Evolutionary conservation across 2,329 filamentous ascomycete species (phyloP), one percentile per base, ranked within the genome.

Genomic region (Eutypa lata): DNA sequence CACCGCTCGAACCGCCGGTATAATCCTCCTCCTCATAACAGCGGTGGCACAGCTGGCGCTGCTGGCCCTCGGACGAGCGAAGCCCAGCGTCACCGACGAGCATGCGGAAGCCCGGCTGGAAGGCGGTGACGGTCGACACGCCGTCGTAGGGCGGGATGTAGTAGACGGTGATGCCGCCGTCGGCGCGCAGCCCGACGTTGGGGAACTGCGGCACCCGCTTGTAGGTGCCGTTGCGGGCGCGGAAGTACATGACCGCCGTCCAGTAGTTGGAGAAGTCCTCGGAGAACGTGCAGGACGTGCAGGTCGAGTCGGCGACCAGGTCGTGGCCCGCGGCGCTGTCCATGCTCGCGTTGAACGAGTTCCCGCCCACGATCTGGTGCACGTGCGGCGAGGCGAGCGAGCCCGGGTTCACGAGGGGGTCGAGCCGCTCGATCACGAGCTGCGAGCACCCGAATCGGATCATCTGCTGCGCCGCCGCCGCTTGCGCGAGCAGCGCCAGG

Each of bases 91-190:
- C 70, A 33, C 74, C 74, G 2, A 72, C 70, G 11, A 77, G 69
- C 74, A 77, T 76, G 53, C 75, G 73, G 66, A 77, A 77, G 2
- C 75, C 72, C 13, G 67, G 67, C 57, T 68, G 70, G 63, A 76
- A 76, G 1, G 73, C 73, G 0, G 72, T 75, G 6, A 74, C 72
- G 6, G 64, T 69, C 10, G 68, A 65, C 47, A 67, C 70, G 1
- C 69, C 70, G 2, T 67, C 63, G 48, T 66, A 65, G 4, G 61
- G 57, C 37, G 62, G 61, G 51, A 66, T 67, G 46, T 67, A 67
- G 48, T 67, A 67, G 1, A 67, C 61, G 2, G 65, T 67, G 54
- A 67, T 60, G 19, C 65, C 65, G 18, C 63, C 65, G 1, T 55
- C 57, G n/a, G 58, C 58, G 13, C 60, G 60, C 16, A 65, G 53